Conservation (phyloP, 2,329 filamentous ascomycete species). For the Sordariomycetes sp. region DNA sequence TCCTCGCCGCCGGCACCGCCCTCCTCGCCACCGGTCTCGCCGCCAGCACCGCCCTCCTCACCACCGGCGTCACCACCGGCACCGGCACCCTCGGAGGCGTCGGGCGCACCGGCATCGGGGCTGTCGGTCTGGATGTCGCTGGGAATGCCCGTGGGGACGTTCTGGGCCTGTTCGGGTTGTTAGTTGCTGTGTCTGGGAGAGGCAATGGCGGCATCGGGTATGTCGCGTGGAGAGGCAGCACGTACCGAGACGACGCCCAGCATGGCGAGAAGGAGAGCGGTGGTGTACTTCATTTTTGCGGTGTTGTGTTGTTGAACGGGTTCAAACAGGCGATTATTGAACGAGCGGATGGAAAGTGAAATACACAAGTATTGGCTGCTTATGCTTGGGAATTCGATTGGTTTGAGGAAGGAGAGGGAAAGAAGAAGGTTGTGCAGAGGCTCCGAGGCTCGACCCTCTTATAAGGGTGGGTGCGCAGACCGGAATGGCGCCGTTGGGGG, state of each 20-base stretch:
- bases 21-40: too few relatives aligned
- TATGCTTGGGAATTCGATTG: not conserved
- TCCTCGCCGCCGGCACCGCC: too few relatives aligned
- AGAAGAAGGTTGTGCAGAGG: not conserved
- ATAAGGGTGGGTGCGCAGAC: not conserved
- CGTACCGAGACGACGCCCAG: conserved; percentile 19
- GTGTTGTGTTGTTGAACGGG: not conserved
- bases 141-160: not conserved
- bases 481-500: not conserved
- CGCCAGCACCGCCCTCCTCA: too few relatives aligned
- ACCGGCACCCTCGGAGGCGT: too few relatives aligned
- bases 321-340: not conserved
- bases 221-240: not conserved
- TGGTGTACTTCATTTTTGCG: conserved; percentile 26
- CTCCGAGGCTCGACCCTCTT: not conserved
- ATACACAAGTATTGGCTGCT: not conserved
- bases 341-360: not conserved
- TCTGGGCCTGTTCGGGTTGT: conserved; percentile 1
- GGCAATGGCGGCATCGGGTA: not conserved
- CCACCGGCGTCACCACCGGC: too few relatives aligned
- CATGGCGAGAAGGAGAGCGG: conserved; percentile 18
- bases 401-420: not conserved
- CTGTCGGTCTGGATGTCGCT: not conserved
- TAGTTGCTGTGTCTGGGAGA: not conserved
- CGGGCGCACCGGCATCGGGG: not conserved